These are phyloP conservation scores for Apiospora malaysiana DNA, from an alignment of 2,329 filamentous ascomycete species.

Conservation along the genomic window DNA sequence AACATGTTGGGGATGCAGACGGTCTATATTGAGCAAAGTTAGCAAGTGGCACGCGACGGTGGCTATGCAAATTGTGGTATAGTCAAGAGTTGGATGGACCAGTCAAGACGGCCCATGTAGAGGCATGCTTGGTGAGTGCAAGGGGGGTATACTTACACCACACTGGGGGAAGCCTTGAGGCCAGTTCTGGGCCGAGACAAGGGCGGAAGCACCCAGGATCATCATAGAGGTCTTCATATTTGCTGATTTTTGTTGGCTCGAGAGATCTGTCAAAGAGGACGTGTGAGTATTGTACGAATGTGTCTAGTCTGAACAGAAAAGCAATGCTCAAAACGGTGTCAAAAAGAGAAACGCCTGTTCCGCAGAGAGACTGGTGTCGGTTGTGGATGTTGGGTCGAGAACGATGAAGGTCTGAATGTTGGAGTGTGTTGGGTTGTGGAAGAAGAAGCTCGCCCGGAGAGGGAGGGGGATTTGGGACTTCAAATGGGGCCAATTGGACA, in stretches of 20 bases:
- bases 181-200: constrained; percentile 3
- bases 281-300: constrained; percentile 17
- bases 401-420: not conserved
- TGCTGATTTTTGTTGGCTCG: constrained; percentile 2
- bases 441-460: not conserved
- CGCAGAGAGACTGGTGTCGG: not conserved
- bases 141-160: constrained; percentile 18
- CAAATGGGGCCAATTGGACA: not conserved
- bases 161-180: constrained; percentile 13
- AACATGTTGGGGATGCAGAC: constrained; percentile 20
- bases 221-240: constrained; percentile 18
- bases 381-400: not conserved
- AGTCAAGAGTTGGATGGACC: not conserved
- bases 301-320: constrained; percentile 16
- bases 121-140: not conserved
- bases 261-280: constrained; percentile 8
- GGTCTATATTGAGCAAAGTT: not conserved
- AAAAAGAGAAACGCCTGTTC: constrained; percentile 2
- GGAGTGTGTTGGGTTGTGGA: not conserved
- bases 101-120: not conserved
- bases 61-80: not conserved
- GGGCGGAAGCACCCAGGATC: constrained; percentile 19
- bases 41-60: not conserved
- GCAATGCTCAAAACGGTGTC: constrained; percentile 13
- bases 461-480: not conserved